Conservation (phyloP, 1,284 basidiomycete species). For the Puccinia polysora region DNA sequence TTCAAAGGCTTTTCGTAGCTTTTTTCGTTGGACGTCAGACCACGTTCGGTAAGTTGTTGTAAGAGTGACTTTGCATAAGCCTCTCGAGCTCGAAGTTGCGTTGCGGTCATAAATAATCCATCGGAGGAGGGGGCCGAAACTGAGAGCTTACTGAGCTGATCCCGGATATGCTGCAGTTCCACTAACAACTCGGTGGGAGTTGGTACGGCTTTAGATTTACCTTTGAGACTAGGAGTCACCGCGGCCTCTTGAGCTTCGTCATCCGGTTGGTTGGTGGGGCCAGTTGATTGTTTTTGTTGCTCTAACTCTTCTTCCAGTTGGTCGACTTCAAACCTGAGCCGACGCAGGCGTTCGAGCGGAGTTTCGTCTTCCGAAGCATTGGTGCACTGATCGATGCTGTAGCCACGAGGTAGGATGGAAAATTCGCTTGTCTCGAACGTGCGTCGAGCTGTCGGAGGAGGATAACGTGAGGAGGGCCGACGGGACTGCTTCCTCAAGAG, state of each 20-base stretch:
- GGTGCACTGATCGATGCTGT: conserved; percentile 9
- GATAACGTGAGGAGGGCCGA: conserved; percentile 32
- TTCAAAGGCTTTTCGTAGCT: conserved; percentile 5
- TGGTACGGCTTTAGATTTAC: conserved; percentile 14
- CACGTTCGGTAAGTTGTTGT: conserved; percentile 12
- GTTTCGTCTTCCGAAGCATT: conserved; percentile 51
- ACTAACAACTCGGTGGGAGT: conserved; percentile 20
- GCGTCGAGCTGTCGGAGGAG: conserved; percentile 9
- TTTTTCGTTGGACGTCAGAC: neutral
- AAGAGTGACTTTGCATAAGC: conserved; percentile 41
- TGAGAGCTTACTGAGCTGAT: conserved; percentile 32
- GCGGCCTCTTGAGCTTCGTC: conserved; percentile 38
- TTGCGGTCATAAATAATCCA: neutral
- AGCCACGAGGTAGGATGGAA: conserved; percentile 33
- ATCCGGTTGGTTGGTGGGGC: conserved; percentile 39
- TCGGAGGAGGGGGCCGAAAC: conserved; percentile 4
- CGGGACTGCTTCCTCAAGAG: conserved; percentile 27
- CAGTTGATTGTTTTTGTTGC: conserved; percentile 35
- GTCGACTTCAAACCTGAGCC: conserved; percentile 55
- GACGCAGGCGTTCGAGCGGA: conserved; percentile 54
- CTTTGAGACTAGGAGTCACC: neutral
- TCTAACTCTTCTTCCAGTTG: conserved; percentile 56
- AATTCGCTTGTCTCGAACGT: conserved; percentile 37
- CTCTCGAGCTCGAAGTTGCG: conserved; percentile 22
- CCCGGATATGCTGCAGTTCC: conserved; percentile 32